Evolutionary conservation across 2,329 filamentous ascomycete genomes (phyloP).

Genomic region (Verticillium klebahnii): DNA sequence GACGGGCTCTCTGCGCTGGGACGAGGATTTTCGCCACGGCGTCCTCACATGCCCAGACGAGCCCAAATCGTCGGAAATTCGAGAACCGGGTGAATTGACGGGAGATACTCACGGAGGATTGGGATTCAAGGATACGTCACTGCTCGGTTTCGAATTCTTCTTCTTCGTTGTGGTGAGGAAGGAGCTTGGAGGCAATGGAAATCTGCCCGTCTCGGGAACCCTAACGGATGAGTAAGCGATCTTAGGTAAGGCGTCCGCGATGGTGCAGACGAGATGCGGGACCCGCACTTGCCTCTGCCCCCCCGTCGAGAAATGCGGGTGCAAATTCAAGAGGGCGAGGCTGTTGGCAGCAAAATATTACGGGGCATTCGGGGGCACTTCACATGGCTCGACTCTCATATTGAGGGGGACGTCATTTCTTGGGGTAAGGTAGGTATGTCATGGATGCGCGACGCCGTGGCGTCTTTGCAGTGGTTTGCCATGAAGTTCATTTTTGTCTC

Average conservation of each 20-base stretch:
- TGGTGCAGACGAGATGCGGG: not conserved
- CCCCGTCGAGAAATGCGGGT: not conserved
- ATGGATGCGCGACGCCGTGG: not conserved
- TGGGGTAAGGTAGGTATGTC: not conserved
- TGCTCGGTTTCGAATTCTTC: not conserved
- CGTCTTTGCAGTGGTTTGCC: conserved; percentile 15
- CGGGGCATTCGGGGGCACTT: not conserved
- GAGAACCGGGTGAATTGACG: not conserved
- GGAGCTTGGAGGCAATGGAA: not conserved
- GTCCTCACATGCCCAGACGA: not conserved
- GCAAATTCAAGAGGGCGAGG: not conserved
- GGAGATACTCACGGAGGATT: not conserved
- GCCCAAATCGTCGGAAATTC: not conserved
- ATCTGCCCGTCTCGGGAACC: not conserved
- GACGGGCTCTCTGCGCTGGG: not conserved
- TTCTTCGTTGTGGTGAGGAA: not conserved
- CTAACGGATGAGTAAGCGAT: not conserved
- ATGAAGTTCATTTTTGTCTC: conserved; percentile 37
- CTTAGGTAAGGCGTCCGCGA: not conserved
- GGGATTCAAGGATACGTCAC: not conserved
- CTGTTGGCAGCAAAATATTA: not conserved
- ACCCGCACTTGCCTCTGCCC: not conserved
- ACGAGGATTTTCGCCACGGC: not conserved
- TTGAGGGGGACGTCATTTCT: not conserved
- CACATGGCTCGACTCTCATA: not conserved